Percentiles rank a stretch among this genome's conserved stretches.
Conservation (phyloP, 495 filamentous ascomycete genomes). For the Extremus antarcticus region DNA sequence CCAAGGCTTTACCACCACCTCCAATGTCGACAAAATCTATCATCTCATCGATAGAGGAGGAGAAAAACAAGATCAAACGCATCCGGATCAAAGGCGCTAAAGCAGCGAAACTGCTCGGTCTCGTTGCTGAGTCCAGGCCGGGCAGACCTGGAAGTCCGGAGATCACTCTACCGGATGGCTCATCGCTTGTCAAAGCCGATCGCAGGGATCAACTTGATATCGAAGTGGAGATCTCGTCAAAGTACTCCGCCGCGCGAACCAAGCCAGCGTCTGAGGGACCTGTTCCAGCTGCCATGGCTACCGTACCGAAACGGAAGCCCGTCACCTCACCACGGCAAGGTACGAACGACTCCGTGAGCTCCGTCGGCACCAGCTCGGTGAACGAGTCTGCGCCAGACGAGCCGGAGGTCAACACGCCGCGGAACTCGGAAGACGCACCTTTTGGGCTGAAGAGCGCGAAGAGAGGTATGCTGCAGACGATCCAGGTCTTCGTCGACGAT, state of each 20-base stretch:
- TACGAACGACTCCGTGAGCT: not conserved
- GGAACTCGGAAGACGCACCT: not conserved
- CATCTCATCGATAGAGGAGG: constrained; percentile 1
- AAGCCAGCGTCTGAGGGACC: not conserved
- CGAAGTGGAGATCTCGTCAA: not conserved
- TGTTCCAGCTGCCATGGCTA: not conserved
- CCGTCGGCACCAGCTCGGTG: not conserved
- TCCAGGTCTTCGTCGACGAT: constrained; percentile 10
- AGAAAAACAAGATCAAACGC: not conserved
- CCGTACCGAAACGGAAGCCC: not conserved
- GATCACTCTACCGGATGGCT: constrained; percentile 7
- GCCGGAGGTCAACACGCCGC: not conserved
- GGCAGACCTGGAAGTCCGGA: constrained; percentile 1
- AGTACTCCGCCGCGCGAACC: not conserved
- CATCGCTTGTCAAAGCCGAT: not conserved
- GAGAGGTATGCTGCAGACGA: constrained; percentile 4
- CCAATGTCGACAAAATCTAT: not conserved
- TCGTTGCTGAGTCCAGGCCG: not conserved
- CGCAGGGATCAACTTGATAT: not conserved
- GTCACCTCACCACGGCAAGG: not conserved
- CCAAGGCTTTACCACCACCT: not conserved
- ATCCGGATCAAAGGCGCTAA: constrained; percentile 17
- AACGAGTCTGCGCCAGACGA: not conserved
- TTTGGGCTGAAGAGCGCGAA: not conserved
- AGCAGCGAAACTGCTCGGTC: constrained; percentile 16